Evolutionary conservation across 805 yeast species (phyloP).

Genomic region (Yarrowia keelungensis): DNA sequence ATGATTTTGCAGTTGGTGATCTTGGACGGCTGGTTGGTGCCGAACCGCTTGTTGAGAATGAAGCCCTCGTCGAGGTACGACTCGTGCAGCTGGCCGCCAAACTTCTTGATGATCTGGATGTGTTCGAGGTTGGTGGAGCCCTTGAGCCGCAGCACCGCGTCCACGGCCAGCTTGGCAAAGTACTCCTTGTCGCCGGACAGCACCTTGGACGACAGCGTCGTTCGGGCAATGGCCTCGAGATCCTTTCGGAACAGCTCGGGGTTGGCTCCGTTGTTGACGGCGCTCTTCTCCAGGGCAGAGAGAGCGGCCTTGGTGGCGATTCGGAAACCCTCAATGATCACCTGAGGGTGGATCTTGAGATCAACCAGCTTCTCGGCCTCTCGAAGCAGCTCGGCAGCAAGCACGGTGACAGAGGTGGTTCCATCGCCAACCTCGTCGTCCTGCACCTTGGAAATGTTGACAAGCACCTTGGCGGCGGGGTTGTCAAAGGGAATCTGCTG

Average conservation of each 20-base stretch:
- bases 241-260: constrained; percentile 72
- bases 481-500: constrained; percentile 94
- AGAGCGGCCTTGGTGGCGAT: constrained; percentile 88
- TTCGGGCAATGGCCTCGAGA: constrained; percentile 84
- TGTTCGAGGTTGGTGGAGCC: constrained; percentile 89
- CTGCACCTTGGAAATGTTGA: constrained; percentile 92
- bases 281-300: constrained; percentile 73
- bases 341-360: constrained; percentile 95
- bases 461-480: constrained; percentile 96
- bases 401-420: constrained; percentile 91
- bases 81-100: constrained; percentile 90
- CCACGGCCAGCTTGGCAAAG: constrained; percentile 89
- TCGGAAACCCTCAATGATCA: constrained; percentile 94
- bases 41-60: constrained; percentile 87
- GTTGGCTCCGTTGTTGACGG: constrained; percentile 73
- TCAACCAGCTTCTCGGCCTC: constrained; percentile 95
- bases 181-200: constrained; percentile 92
- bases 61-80: constrained; percentile 97
- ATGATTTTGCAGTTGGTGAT: constrained; percentile 83
- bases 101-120: constrained; percentile 90
- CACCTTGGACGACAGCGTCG: constrained; percentile 92
- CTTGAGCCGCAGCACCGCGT: constrained; percentile 85
- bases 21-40: constrained; percentile 90
- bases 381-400: constrained; percentile 93
- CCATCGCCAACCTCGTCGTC: constrained; percentile 99